Conservation (phyloP, 2,329 filamentous ascomycete genomes). For the Aureobasidium leucospermi region DNA sequence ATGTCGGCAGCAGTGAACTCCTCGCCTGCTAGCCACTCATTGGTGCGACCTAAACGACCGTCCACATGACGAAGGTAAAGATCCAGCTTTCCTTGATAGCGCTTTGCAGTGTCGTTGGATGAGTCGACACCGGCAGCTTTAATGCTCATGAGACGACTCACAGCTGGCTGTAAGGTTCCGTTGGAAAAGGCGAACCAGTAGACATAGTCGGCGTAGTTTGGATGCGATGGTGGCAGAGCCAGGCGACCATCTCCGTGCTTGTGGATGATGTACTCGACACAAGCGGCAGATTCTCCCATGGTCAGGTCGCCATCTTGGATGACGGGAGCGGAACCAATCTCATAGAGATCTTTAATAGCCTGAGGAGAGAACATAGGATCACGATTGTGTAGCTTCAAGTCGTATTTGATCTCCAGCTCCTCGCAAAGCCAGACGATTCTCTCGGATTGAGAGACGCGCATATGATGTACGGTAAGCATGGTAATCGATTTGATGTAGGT, state of each 20-base stretch:
- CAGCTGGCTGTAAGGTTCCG: constrained; percentile 31
- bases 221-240: constrained; percentile 36
- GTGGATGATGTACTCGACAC: constrained; percentile 54
- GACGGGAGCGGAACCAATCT: constrained; percentile 51
- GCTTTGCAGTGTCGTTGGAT: constrained; percentile 26
- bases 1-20: constrained; percentile 60
- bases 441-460: constrained; percentile 51
- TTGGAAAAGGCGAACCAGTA: constrained; percentile 58
- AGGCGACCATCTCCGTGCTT: constrained; percentile 47
- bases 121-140: constrained; percentile 20
- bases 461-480: constrained; percentile 31
- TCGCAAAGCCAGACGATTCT: constrained; percentile 59
- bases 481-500: constrained; percentile 18
- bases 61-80: constrained; percentile 42
- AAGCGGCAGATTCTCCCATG: constrained; percentile 54
- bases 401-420: constrained; percentile 52
- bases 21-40: constrained; percentile 51
- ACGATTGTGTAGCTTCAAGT: constrained; percentile 41
- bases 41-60: constrained; percentile 36
- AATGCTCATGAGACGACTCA: constrained; percentile 19
- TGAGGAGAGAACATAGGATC: constrained; percentile 31
- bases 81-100: constrained; percentile 29
- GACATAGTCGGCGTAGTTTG: constrained; percentile 52
- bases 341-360: constrained; percentile 29
- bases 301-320: constrained; percentile 49